phyloP scores from a whole-genome alignment of 495 filamentous ascomycete species.

The Penicillium arizonense region DNA sequence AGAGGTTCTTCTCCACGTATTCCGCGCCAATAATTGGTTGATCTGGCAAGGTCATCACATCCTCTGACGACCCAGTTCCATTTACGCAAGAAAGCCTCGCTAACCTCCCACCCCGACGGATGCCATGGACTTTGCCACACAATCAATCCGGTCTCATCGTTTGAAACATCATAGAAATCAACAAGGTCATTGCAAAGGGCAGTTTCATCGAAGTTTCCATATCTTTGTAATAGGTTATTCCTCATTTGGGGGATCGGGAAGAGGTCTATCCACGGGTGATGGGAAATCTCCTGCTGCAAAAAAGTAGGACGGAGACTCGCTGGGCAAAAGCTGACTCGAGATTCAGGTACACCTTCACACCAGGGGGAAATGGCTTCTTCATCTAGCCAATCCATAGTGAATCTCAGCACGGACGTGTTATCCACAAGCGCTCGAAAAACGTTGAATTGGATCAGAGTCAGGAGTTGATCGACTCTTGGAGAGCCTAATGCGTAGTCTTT shows the following conservation, averaged over 20 bases:
- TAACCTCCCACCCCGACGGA: conserved; percentile 41
- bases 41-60: conserved; percentile 34
- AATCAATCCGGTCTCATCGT: conserved; percentile 27
- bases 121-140: conserved; percentile 48
- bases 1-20: conserved; percentile 8
- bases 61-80: conserved; percentile 42
- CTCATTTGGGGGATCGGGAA: conserved; percentile 34
- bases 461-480: conserved; percentile 27
- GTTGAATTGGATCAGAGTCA: conserved; percentile 36
- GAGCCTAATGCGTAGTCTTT: conserved; percentile 11
- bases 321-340: conserved; percentile 8
- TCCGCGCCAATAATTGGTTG: conserved; percentile 44
- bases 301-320: conserved; percentile 30
- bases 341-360: too few species aligned
- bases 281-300: conserved; percentile 34
- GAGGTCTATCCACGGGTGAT: conserved; percentile 41
- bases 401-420: conserved; percentile 19
- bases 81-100: conserved; percentile 31
- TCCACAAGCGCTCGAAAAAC: conserved; percentile 22
- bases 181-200: conserved; percentile 35
- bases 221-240: conserved; percentile 32
- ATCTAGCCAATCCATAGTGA: conserved; percentile 12
- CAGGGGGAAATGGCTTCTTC: conserved; percentile 26
- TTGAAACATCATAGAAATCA: conserved; percentile 17
- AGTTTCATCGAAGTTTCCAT: conserved; percentile 37